These are phyloP conservation scores for Stagonosporopsis rhizophila DNA, from an alignment of 2,329 filamentous ascomycete genomes.

Conservation along the genomic window DNA sequence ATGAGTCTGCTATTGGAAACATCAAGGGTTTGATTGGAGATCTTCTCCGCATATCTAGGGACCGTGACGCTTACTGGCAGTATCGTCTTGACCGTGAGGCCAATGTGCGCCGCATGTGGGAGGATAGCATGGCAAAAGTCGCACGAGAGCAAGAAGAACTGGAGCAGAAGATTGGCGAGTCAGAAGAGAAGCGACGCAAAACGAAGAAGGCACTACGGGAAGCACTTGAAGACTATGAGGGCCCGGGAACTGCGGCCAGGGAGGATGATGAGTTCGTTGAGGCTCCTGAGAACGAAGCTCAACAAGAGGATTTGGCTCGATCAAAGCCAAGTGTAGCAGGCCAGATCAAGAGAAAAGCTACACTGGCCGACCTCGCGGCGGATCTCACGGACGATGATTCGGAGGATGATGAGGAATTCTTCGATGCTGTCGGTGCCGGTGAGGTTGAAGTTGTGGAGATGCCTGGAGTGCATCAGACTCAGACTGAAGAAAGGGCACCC, in stretches of 20 bases:
- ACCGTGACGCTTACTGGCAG: slow-evolving; percentile 97
- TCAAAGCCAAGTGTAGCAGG: slow-evolving; percentile 28
- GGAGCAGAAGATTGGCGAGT: slow-evolving; percentile 85
- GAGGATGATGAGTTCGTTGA: slow-evolving; percentile 43
- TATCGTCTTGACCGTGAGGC: slow-evolving; percentile 90
- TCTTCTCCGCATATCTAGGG: slow-evolving; percentile 87
- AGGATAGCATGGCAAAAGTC: slow-evolving; percentile 96
- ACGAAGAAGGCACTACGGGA: slow-evolving; percentile 91
- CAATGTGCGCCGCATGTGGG: slow-evolving; percentile 94
- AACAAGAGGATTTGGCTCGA: slow-evolving; percentile 32
- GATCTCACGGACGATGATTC: slow-evolving; percentile 73
- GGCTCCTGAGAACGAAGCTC: slow-evolving; percentile 45
- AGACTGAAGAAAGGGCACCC: slow-evolving; percentile 49
- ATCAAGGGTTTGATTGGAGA: slow-evolving; percentile 85
- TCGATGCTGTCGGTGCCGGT: slow-evolving; percentile 93
- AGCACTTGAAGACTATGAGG: slow-evolving; percentile 68
- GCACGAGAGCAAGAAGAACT: slow-evolving; percentile 92
- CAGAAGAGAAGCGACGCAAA: slow-evolving; percentile 85
- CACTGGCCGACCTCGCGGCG: slow-evolving; percentile 73
- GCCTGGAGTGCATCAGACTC: slow-evolving; percentile 52
- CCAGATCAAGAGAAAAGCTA: slow-evolving; percentile 65
- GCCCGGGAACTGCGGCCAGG: slow-evolving; percentile 20
- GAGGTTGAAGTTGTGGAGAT: slow-evolving; percentile 82
- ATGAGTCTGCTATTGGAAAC: slow-evolving; percentile 88
- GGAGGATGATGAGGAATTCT: slow-evolving; percentile 88